Conservation (phyloP, 2,329 filamentous ascomycete species). For the Coniochaeta sp. region DNA sequence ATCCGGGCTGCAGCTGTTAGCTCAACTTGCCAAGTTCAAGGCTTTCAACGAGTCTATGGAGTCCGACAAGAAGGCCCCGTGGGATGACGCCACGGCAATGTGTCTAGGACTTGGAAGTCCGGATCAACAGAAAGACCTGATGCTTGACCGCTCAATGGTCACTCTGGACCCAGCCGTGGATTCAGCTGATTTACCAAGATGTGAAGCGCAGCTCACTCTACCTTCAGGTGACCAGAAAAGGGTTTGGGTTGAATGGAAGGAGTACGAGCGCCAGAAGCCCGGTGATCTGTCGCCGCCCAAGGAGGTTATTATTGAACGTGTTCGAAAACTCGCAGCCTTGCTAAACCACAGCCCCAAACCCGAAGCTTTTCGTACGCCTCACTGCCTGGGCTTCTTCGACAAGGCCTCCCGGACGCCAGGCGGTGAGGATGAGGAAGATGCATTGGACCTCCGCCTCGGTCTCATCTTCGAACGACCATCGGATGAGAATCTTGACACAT, state of each 20-base stretch:
- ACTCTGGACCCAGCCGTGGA: constrained; percentile 23
- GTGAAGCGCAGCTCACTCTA: constrained; percentile 29
- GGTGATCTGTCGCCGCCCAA: constrained; percentile 29
- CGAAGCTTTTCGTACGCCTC: constrained; percentile 39
- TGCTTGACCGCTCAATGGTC: constrained; percentile 26
- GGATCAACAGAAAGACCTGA: constrained; percentile 21
- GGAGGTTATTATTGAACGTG: constrained; percentile 32
- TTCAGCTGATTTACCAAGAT: constrained; percentile 25
- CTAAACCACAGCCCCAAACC: constrained; percentile 39
- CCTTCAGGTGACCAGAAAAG: constrained; percentile 23
- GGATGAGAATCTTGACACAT: constrained; percentile 24
- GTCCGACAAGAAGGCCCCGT: constrained; percentile 16
- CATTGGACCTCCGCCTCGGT: constrained; percentile 37
- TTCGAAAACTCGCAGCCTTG: constrained; percentile 38
- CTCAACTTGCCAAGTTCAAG: constrained; percentile 40
- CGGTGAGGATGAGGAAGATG: constrained; percentile 29
- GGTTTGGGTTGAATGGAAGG: constrained; percentile 45
- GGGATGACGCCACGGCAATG: constrained; percentile 27
- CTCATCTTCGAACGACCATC: constrained; percentile 44
- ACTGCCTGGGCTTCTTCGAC: constrained; percentile 43
- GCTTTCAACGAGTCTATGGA: constrained; percentile 42
- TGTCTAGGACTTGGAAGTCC: constrained; percentile 31
- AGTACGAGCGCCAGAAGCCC: constrained; percentile 30
- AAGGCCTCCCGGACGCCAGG: constrained; percentile 19
- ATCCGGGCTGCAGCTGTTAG: constrained; percentile 30